phyloP scores from a whole-genome alignment of 768 basidiomycete genomes.

The Lentinula boryana region DNA sequence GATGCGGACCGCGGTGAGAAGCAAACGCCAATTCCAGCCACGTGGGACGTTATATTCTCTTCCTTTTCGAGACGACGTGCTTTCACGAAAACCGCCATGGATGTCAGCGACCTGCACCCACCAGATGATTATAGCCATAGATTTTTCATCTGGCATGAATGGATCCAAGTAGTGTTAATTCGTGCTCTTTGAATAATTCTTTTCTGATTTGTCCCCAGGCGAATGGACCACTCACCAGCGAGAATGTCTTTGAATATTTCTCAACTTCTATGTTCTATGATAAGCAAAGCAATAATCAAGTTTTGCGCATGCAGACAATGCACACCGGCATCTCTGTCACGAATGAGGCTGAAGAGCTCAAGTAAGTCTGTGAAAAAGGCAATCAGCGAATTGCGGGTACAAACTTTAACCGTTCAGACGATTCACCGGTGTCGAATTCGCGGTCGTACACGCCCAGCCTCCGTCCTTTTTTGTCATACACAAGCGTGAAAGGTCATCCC shows the following conservation, averaged over 20 bases:
- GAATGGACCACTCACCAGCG: constrained; percentile 67
- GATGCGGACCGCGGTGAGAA: not conserved
- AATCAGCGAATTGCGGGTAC: not conserved
- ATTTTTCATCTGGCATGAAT: constrained; percentile 90
- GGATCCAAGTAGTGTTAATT: constrained; percentile 59
- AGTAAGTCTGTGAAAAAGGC: constrained; percentile 36
- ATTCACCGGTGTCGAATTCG: constrained; percentile 85
- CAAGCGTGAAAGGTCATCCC: constrained; percentile 79
- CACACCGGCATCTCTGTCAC: constrained; percentile 71
- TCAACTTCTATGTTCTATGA: constrained; percentile 90
- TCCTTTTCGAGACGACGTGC: not conserved
- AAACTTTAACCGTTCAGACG: constrained; percentile 40
- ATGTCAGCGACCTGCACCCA: constrained; percentile 63
- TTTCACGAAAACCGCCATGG: constrained; percentile 26
- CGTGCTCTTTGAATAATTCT: not conserved
- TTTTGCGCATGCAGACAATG: constrained; percentile 90
- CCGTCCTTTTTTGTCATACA: constrained; percentile 86
- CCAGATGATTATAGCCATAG: constrained; percentile 76
- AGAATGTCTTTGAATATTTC: constrained; percentile 89
- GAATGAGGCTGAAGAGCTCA: constrained; percentile 84
- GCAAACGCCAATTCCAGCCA: not conserved
- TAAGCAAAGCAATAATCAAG: constrained; percentile 89
- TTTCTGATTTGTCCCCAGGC: constrained; percentile 34
- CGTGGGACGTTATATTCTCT: constrained; percentile 6
- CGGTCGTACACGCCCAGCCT: constrained; percentile 72